Evolutionary conservation across 106 monocot genomes (phyloP).

Genomic region (Allium cepa): DNA sequence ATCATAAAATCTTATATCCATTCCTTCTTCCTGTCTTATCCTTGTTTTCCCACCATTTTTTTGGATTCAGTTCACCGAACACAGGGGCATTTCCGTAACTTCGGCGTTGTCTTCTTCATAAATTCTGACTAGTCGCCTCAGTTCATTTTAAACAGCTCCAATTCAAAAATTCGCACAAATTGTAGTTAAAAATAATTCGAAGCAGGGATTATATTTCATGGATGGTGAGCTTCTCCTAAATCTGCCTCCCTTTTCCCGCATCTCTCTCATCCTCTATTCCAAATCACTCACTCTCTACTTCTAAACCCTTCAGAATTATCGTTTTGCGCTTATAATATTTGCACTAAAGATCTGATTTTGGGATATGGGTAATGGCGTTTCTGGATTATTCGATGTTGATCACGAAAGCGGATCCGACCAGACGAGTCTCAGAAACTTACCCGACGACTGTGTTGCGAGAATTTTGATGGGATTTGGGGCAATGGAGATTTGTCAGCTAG

Average conservation of each 20-base stretch:
- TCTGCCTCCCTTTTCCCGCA: constrained; percentile 3
- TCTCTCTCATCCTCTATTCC: constrained; percentile 13
- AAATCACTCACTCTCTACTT: constrained; percentile 10
- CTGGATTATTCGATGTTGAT: constrained; percentile 26
- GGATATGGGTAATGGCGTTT: constrained; percentile 34
- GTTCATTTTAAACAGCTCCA: no score
- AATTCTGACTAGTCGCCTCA: no score
- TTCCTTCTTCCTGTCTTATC: no score
- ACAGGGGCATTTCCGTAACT: no score
- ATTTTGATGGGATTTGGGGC: constrained; percentile 65
- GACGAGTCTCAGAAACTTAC: constrained; percentile 49
- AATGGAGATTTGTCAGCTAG: constrained; percentile 62
- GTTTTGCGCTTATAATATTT: neutral
- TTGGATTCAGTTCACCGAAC: no score
- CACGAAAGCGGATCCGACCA: constrained; percentile 3
- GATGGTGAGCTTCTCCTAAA: constrained; percentile 6
- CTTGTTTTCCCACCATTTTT: no score
- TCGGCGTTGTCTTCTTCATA: no score
- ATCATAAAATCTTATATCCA: no score
- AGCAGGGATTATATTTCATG: neutral
- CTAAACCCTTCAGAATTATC: neutral
- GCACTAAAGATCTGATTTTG: neutral
- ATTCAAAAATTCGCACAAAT: no score
- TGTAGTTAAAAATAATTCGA: no score
- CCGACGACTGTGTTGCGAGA: constrained; percentile 77